Evolutionary conservation across 345 rosid species (phyloP), one percentile per base, ranked within the genome.

Genomic region (Arabidopsis arenosa): DNA sequence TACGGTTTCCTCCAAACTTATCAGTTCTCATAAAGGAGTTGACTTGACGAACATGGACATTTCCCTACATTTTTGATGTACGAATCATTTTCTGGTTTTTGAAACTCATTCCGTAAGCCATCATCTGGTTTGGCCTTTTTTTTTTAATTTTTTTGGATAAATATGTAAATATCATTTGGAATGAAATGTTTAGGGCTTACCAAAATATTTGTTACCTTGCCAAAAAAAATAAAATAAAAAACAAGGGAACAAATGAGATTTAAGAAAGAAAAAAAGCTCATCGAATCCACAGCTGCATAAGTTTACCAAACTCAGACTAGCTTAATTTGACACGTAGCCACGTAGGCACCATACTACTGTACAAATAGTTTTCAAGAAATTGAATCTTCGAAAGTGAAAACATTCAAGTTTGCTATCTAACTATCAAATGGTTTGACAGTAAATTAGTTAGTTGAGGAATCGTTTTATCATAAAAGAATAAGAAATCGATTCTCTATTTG

Each of bases 11-110:
- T 18, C 21, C 21, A 18, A 18, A 18, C 21, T 18, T 18, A 18
- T 18, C 21, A 18, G 21, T 45, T 45, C 47, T 18, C 37, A 33
- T 36, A 45, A 6, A 30, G 23, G 15, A 9, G 18, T 71, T 0
- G 21, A 28, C 30, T 49, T 28, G 68, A 37, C 14, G 70, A 63
- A 63, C 70, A 73, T 1, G 70, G 55, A 21, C 47, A 73, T 44
- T 14, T 63, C 37, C 12, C 36, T 5, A 63, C 54, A 0, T 18
- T 0, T n/a, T 53, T 32, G 44, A 73, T 17, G 45, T 73, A 73
- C 0, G 77, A 73, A 28, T 32, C 35, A 0, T 3, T 21, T 7
- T 73, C 63, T 32, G 55, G 70, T 54, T 21, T 21, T 0, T 30
- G 66, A 58, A 59, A 62, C 35, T 15, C 17, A 26, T 26, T 3